phyloP scores from a whole-genome alignment of 208 protist genomes.

The Leishmania major region DNA sequence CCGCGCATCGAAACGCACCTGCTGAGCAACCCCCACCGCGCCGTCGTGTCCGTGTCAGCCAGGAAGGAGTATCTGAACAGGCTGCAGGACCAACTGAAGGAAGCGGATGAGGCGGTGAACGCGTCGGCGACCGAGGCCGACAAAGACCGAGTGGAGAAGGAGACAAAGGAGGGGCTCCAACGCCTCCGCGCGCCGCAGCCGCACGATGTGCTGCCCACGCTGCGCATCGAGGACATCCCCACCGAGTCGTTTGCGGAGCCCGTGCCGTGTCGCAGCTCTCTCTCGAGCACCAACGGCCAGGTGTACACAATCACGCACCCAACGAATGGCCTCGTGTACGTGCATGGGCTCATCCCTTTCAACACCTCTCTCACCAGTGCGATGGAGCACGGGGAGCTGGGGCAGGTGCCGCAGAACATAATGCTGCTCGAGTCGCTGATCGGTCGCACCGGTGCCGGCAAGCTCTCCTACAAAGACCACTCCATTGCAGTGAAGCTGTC shows the following conservation, averaged over 20 bases:
- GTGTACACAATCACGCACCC: constrained; percentile 68
- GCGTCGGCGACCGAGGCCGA: constrained; percentile 49
- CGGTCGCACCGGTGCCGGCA: constrained; percentile 63
- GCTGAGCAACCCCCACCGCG: constrained; percentile 74
- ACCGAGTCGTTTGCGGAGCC: constrained; percentile 76
- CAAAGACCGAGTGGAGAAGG: constrained; percentile 54
- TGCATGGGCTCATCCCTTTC: constrained; percentile 85
- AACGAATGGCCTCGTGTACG: constrained; percentile 92
- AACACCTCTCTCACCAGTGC: constrained; percentile 29
- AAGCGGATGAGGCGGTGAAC: constrained; percentile 65
- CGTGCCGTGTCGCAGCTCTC: constrained; percentile 35
- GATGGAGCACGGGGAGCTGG: constrained; percentile 32
- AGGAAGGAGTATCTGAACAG: constrained; percentile 67
- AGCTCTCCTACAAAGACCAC: constrained; percentile 77
- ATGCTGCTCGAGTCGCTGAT: constrained; percentile 62
- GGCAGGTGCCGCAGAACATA: constrained; percentile 39
- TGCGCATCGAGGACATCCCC: constrained; percentile 83
- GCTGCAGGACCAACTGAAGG: constrained; percentile 61
- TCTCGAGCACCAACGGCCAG: constrained; percentile 11
- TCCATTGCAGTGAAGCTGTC: constrained; percentile 81
- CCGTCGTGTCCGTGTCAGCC: constrained; percentile 69
- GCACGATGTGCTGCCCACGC: constrained; percentile 77
- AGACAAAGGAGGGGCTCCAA: constrained; percentile 69
- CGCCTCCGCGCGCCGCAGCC: constrained; percentile 70
- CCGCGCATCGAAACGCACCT: constrained; percentile 66